Evolutionary conservation across 345 rosid genomes (phyloP), one percentile per base, ranked within the genome.

Genomic region (Syzygium oleosum): DNA sequence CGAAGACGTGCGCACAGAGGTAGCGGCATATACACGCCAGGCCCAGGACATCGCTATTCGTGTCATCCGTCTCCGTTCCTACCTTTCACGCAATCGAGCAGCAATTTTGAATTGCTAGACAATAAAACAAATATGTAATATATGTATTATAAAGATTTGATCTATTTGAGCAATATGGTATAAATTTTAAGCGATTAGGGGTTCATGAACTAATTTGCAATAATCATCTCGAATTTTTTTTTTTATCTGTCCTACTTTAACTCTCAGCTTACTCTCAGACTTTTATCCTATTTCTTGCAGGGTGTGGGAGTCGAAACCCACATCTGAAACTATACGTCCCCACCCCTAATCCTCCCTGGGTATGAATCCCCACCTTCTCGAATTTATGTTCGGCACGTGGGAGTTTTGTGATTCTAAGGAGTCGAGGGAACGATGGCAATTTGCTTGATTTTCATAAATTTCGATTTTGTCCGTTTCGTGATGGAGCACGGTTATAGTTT

Each of bases 401-500:
- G 7, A 31, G 12, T 2, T 68, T 31, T 31, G 77, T 16, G 43
- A 23, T 8, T 34, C 1, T 43, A 43, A 43, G 46, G 46, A 43
- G 46, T 43, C 6, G 46, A 43, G 46, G 46, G 46, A 43, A 43
- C 7, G 46, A 43, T 1, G 7, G 46, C 1, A 43, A 43, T 9
- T 5, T 1, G 8, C 2, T 16, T 3, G 17, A 31, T 15, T 6
- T 15, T 7, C 11, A 4, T 15, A 15, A 65, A 65, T 31, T 31
- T 2, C 0, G 1, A 29, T 29, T 3, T 7, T 29, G 19, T 7
- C 3, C 0, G 2, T 14, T 21, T 55, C 7, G 9, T 55, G 22
- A 55, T 3, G 25, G 3, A 55, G 25, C 25, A 15, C 41, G 2
- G 1, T 65, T 15, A 29, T 7, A 29, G 1, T 29, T 31, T 34